Evolutionary conservation across 371 early-diverging fungal genomes (phyloP), one percentile per base, ranked within the genome.

Genomic region (Mucor plumbeus): DNA sequence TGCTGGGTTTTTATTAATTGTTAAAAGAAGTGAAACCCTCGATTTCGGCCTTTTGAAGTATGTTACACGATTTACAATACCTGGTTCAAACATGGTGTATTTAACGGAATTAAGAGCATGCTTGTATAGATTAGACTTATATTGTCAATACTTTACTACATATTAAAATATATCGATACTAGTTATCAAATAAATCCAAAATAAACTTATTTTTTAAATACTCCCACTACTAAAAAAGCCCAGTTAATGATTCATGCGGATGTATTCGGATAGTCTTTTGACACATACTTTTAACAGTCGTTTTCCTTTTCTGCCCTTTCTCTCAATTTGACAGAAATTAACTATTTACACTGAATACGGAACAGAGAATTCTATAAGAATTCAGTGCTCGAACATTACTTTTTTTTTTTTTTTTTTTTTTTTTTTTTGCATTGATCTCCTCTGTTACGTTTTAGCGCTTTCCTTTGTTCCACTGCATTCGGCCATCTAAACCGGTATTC

Each of bases 21-120:
- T 50, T 50, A n/a, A 8, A 9, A 8, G 11, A 55, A 31, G 55
- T 55, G 55, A 55, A 55, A 55, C 55, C 55, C 55, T 55, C 55
- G 55, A 55, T 35, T 11, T 55, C 35, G 33, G 35, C 34, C 34
- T 8, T 55, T 55, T 34, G 35, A 14, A 34, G 35, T 35, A 35
- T 55, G 55, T 55, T 55, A 55, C 55, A 55, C 55, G 44, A 17
- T n/a, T 44, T 14, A 3, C 0, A 17, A 8, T 44, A 7, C 55
- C 55, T 15, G 55, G 33, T 34, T 55, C 26, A 50, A 38, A 26
- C 26, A 26, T 26, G 26, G 26, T 26, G 26, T 26, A 26, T 26
- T 26, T 26, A 26, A 26, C 26, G 26, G 26, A 26, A 26, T 26
- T 26, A 26, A 3, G 26, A 26, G 26, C 26, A 26, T 26, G 26